These are phyloP conservation scores for Globisporangium echinulatum DNA, from an alignment of 352 stramenopile genomes.

Conservation along the genomic window DNA sequence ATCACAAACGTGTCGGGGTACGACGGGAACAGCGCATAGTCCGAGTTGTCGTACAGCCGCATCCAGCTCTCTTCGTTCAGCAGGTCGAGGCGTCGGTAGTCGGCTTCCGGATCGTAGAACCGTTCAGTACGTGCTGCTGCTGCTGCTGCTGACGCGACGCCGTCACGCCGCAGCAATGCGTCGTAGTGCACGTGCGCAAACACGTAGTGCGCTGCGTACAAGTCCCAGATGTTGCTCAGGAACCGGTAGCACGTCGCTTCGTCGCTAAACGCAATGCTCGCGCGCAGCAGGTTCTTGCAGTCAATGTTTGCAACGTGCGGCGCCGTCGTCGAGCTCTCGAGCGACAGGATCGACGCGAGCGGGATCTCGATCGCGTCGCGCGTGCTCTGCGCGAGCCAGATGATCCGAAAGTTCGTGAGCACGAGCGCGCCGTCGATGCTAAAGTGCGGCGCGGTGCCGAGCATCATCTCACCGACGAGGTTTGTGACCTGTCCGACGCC, in stretches of 20 bases:
- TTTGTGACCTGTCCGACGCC: conserved; percentile 84
- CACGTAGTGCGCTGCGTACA: conserved; percentile 61
- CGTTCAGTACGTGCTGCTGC: conserved; percentile 37
- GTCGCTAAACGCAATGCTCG: conserved; percentile 81
- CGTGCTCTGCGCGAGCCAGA: conserved; percentile 76
- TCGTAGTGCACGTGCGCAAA: conserved; percentile 79
- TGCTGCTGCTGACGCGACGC: conserved; percentile 24
- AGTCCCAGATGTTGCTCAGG: conserved; percentile 62
- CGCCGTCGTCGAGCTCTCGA: conserved; percentile 77
- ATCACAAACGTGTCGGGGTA: conserved; percentile 94
- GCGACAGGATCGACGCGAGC: conserved; percentile 61
- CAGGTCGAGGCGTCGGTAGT: conserved; percentile 78
- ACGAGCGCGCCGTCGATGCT: conserved; percentile 80
- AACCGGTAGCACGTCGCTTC: conserved; percentile 74
- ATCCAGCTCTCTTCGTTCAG: conserved; percentile 79
- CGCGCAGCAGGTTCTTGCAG: conserved; percentile 73
- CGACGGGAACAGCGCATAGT: conserved; percentile 88
- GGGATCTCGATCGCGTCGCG: conserved; percentile 82
- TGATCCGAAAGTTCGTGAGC: conserved; percentile 82
- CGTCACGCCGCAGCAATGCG: conserved; percentile 45
- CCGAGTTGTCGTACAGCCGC: conserved; percentile 79
- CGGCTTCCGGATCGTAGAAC: conserved; percentile 72
- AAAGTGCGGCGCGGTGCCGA: conserved; percentile 80
- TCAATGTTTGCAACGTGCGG: conserved; percentile 82
- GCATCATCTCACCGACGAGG: conserved; percentile 81